phyloP scores from a whole-genome alignment of 2,329 filamentous ascomycete genomes.

The Chrysoporthe austroafricana region DNA sequence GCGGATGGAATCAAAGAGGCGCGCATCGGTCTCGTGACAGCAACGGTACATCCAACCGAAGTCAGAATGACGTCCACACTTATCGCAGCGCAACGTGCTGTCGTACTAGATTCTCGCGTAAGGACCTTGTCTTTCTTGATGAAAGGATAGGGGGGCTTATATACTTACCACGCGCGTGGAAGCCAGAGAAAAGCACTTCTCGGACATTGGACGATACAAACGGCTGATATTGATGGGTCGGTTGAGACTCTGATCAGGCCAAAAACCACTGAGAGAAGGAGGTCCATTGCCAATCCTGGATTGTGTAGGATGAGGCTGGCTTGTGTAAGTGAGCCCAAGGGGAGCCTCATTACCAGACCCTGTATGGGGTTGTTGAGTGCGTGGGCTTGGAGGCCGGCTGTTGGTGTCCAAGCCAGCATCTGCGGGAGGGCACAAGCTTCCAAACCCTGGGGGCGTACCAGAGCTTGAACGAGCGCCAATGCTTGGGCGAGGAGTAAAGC shows the following conservation, averaged over 20 bases:
- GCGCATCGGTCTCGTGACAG: constrained; percentile 61
- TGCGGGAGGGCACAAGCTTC: neutral
- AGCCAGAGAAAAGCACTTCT: constrained; percentile 26
- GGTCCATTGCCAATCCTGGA: neutral
- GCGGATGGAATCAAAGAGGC: constrained; percentile 42
- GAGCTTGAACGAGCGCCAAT: too few relatives aligned
- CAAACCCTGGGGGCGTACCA: constrained; percentile 3
- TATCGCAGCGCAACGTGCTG: constrained; percentile 54
- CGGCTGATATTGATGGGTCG: neutral
- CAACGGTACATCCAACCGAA: constrained; percentile 78
- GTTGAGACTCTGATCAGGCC: neutral
- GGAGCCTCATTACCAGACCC: neutral
- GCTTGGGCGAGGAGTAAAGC: too few relatives aligned
- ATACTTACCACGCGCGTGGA: constrained; percentile 27
- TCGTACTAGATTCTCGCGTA: constrained; percentile 70
- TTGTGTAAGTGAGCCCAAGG: neutral
- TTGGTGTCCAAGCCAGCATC: neutral
- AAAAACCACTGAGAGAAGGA: neutral
- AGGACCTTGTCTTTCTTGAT: constrained; percentile 46
- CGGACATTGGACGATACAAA: constrained; percentile 3
- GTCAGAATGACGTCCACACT: constrained; percentile 59
- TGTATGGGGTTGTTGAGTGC: neutral
- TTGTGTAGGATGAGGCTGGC: neutral
- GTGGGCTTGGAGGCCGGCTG: neutral
- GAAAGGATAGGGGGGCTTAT: constrained; percentile 10